A percentile compares a stretch with the other conserved stretches of the same genome.
Conservation (phyloP, 352 stramenopile genomes). For the Phytopythium helicoides region DNA sequence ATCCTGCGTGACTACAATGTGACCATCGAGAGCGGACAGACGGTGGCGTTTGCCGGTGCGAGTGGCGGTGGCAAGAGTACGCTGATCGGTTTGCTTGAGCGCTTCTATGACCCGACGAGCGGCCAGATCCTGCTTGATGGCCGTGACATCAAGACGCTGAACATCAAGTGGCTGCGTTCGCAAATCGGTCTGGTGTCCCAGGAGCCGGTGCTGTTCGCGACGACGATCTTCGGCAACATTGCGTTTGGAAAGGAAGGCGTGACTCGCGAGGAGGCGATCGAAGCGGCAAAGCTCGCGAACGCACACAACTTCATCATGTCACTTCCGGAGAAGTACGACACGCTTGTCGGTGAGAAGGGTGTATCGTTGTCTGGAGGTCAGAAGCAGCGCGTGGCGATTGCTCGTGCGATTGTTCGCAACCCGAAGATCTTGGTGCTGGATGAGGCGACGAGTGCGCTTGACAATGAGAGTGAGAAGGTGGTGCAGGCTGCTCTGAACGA, state of each 20-base stretch:
- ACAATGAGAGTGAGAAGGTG: conserved; percentile 69
- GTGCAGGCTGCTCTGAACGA: conserved; percentile 71
- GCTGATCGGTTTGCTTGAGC: conserved; percentile 71
- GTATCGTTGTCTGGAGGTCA: conserved; percentile 33
- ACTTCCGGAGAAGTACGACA: conserved; percentile 32
- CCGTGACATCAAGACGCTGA: conserved; percentile 54
- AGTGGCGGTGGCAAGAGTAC: conserved; percentile 89
- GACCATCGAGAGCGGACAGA: conserved; percentile 55
- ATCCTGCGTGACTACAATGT: conserved; percentile 86
- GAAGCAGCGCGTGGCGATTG: conserved; percentile 34
- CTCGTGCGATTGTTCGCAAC: conserved; percentile 63
- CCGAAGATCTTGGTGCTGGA: conserved; percentile 83
- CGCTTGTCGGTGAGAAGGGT: conserved; percentile 33
- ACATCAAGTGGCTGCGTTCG: conserved; percentile 54
- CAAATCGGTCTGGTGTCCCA: conserved; percentile 61
- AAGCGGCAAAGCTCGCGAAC: conserved; percentile 26
- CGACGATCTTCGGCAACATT: conserved; percentile 87
- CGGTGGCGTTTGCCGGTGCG: conserved; percentile 87
- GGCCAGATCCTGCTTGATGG: conserved; percentile 79
- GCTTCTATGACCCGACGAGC: conserved; percentile 72
- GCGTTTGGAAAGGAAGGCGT: conserved; percentile 5
- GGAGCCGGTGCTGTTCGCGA: conserved; percentile 72
- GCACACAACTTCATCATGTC: conserved; percentile 51
- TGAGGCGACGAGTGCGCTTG: conserved; percentile 82
- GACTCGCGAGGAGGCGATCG: conserved; percentile 49